Base-by-base conservation (phyloP, 2,329 filamentous ascomycete species). In the Diaporthe sp. region DNA sequence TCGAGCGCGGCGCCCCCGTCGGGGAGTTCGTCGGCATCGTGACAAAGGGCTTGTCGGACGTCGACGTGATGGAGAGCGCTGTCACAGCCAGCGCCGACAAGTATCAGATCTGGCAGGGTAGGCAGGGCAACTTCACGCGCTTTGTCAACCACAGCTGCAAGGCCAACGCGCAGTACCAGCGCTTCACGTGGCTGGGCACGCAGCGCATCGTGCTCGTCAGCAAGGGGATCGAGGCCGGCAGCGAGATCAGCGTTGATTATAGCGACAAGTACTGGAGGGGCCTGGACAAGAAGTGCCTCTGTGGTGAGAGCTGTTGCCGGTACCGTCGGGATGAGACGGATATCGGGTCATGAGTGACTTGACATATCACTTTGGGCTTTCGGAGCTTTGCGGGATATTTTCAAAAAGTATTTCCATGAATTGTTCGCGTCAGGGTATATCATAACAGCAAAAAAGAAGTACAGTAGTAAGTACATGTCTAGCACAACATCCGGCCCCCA, bases 91-190 rank as follows among this genome's bases (percentile, higher is more conserved):
- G 39, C 79, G 78, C 2, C 0, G 13, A 12, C n/a, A 55, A 55
- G 34, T 92, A 91, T 78, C 90, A 92, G 79, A 91, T 91, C 73
- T 91, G 86, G 84, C 90, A 92, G 79, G 89, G 89, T 0, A 81
- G 82, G 72, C 85, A 87, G 80, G 88, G 90, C 4, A 91, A 91
- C 78, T 90, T 88, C 77, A 91, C 89, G 2, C 84, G 89, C 0
- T 91, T 92, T 78, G 87, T 91, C 55, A 91, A 91, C 79, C 89
- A 91, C 78, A 90, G 88, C 60, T 91, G 89, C 80, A 86, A 87
- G 22, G 87, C 89, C 2, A 91, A 91, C 77, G 86, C 87, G 71
- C 89, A 90, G 79, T 90, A 89, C 61, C 86, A 90, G 78, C 85
- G 85, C 13, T 91, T 91, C 79, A 84, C 85, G n/a, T 91, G 90